A percentile compares a stretch with the other conserved stretches of the same genome.
These are phyloP conservation scores for Globisporangium okanoganense DNA, from an alignment of 352 stramenopile species.

Conservation along the genomic window DNA sequence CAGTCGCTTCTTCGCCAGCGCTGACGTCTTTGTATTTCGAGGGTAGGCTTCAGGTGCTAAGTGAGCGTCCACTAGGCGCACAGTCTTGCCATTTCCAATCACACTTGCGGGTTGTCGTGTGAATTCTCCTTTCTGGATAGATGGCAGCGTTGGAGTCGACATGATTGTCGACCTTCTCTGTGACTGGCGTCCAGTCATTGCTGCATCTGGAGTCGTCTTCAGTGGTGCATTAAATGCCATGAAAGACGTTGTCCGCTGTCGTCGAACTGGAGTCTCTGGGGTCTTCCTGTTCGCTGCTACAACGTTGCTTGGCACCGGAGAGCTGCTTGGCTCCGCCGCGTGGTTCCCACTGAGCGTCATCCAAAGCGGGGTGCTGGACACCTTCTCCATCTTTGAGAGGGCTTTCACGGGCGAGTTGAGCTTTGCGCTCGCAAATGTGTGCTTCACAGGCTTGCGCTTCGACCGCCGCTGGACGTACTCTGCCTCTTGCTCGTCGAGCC, in stretches of 20 bases:
- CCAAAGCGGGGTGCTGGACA: conserved; percentile 20
- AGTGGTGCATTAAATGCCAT: background rate
- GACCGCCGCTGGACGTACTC: conserved; percentile 39
- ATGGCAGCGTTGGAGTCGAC: conserved; percentile 3
- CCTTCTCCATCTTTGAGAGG: background rate
- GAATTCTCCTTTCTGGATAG: conserved; percentile 1
- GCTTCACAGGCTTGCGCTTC: conserved; percentile 33
- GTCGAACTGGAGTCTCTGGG: background rate
- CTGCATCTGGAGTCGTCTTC: background rate
- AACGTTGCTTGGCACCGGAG: background rate
- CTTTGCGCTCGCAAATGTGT: conserved; percentile 43
- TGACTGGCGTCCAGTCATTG: background rate
- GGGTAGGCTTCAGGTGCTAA: background rate
- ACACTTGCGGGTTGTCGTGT: background rate
- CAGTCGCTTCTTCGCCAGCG: conserved; percentile 28
- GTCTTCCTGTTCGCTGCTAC: background rate
- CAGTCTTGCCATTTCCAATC: background rate
- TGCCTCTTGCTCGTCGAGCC: conserved; percentile 50
- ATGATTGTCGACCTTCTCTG: conserved; percentile 1
- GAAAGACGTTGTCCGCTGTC: background rate
- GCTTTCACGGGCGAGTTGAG: conserved; percentile 38
- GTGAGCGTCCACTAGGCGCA: background rate
- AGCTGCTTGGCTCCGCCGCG: background rate
- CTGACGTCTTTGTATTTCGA: conserved; percentile 1
- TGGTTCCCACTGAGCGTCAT: conserved; percentile 12